Evolutionary conservation across 345 rosid species (phyloP).

Genomic region (Acer negundo): DNA sequence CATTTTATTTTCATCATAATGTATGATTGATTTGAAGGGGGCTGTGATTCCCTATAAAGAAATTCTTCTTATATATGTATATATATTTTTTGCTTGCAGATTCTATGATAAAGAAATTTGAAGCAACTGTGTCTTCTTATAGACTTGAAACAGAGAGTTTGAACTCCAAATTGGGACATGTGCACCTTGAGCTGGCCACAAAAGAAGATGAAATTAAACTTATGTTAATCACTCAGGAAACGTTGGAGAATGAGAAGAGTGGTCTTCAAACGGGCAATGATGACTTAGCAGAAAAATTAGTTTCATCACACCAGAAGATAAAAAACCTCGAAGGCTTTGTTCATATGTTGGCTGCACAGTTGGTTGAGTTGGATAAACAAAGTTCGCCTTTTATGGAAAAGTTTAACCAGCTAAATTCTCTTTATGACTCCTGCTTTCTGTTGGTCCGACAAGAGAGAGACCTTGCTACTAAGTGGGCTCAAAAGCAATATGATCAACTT

Average conservation of each 20-base stretch:
- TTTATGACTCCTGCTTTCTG: slow-evolving; percentile 51
- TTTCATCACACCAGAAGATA: slow-evolving; percentile 47
- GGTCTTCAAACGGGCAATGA: slow-evolving; percentile 52
- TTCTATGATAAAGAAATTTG: slow-evolving; percentile 51
- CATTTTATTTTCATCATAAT: not conserved
- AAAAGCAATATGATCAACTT: slow-evolving; percentile 52
- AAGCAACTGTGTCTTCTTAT: slow-evolving; percentile 42
- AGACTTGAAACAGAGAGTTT: slow-evolving; percentile 48
- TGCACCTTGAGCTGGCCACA: slow-evolving; percentile 44
- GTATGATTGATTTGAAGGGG: not conserved
- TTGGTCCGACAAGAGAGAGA: slow-evolving; percentile 54
- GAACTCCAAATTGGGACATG: slow-evolving; percentile 57
- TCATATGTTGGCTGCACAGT: slow-evolving; percentile 43
- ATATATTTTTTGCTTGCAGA: slow-evolving; percentile 41
- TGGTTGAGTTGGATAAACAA: slow-evolving; percentile 62
- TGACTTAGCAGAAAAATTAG: slow-evolving; percentile 47
- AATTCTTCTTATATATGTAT: not conserved
- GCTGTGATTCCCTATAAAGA: not conserved
- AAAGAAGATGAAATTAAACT: slow-evolving; percentile 61
- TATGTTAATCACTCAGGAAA: slow-evolving; percentile 49
- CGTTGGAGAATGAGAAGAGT: slow-evolving; percentile 59
- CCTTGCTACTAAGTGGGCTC: slow-evolving; percentile 47
- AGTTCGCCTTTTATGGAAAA: slow-evolving; percentile 46
- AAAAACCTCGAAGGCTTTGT: slow-evolving; percentile 55
- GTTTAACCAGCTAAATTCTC: slow-evolving; percentile 56